Conservation (phyloP, 1,284 basidiomycete species). For the Trichosporon ovoides region DNA sequence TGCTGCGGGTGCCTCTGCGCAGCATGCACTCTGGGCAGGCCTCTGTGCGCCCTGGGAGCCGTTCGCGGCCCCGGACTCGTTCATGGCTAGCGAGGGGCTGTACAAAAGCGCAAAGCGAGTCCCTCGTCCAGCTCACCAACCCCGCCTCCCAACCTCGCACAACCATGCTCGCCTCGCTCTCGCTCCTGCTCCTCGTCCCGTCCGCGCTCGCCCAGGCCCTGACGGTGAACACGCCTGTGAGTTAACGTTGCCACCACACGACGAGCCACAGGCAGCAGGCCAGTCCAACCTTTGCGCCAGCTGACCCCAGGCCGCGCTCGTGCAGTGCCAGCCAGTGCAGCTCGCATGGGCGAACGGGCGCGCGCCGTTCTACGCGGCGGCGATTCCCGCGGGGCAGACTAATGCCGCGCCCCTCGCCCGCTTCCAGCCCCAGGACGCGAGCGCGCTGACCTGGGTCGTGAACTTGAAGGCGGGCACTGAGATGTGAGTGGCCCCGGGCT, state of each 20-base stretch:
- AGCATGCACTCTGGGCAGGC: too few relatives aligned
- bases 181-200: background rate
- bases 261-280: too few relatives aligned
- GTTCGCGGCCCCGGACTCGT: too few relatives aligned
- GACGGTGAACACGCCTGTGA: slow-evolving; percentile 60
- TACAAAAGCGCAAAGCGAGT: too few relatives aligned
- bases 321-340: slow-evolving; percentile 41
- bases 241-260: background rate
- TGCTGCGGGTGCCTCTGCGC: too few relatives aligned
- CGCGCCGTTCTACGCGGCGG: slow-evolving; percentile 60
- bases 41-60: too few relatives aligned
- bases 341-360: slow-evolving; percentile 58
- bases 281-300: too few relatives aligned
- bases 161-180: background rate
- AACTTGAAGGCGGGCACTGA: slow-evolving; percentile 55
- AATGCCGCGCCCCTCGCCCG: slow-evolving; percentile 49
- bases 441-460: slow-evolving; percentile 59
- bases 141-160: background rate
- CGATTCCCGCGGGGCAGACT: slow-evolving; percentile 65
- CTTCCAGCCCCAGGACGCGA: slow-evolving; percentile 47
- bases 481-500: too few relatives aligned
- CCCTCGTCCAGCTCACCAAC: too few relatives aligned
- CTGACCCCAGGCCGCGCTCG: slow-evolving; percentile 31
- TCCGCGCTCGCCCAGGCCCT: slow-evolving; percentile 21
- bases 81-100: too few relatives aligned